Percentiles rank a stretch among this genome's conserved stretches.
Conservation (phyloP, 169 alveolate species). For the Plasmodium adleri region DNA sequence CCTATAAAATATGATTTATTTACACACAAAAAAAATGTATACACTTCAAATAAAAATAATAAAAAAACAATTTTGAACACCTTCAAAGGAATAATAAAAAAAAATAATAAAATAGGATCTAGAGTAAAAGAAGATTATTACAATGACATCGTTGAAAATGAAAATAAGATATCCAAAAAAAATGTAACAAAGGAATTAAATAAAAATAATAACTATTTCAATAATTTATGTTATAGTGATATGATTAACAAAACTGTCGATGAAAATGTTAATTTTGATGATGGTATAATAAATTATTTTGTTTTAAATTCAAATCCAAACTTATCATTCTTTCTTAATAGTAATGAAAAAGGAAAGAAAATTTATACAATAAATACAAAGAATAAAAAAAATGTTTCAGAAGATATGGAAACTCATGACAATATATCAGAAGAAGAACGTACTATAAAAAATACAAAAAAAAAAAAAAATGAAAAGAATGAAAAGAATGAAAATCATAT, state of each 20-base stretch:
- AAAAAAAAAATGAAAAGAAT: background rate
- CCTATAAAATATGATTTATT: background rate
- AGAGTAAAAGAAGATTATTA: background rate
- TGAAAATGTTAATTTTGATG: constrained; percentile 64
- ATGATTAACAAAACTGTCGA: constrained; percentile 36
- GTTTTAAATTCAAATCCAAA: constrained; percentile 45
- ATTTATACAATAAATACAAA: background rate
- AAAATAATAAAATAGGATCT: background rate
- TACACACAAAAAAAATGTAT: background rate
- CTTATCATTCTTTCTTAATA: constrained; percentile 21
- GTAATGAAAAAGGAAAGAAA: background rate
- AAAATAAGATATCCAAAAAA: background rate
- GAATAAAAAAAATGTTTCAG: background rate
- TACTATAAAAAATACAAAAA: background rate
- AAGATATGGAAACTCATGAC: background rate
- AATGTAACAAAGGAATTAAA: background rate
- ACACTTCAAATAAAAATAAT: background rate
- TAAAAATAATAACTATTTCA: constrained; percentile 24
- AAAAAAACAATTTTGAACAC: background rate
- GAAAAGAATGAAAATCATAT: background rate
- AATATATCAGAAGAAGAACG: background rate
- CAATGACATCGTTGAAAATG: background rate
- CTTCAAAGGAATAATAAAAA: background rate
- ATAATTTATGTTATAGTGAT: constrained; percentile 23
- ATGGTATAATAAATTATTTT: constrained; percentile 48